These are phyloP conservation scores for Xylaria sp. DNA, from an alignment of 2,329 filamentous ascomycete species.

Conservation along the genomic window DNA sequence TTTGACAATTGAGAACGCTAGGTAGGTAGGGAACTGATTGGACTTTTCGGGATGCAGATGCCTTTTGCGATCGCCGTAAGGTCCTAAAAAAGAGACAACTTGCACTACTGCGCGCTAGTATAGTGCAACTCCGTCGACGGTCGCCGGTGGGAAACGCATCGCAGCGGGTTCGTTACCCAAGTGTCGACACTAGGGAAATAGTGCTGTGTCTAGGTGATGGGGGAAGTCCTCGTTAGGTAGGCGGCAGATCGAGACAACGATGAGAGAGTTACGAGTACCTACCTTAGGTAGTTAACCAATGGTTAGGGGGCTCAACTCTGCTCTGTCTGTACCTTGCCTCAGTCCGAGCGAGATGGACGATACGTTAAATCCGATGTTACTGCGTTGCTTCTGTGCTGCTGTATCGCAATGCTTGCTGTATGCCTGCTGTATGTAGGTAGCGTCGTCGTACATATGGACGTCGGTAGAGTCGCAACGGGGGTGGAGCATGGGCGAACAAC, in stretches of 20 bases:
- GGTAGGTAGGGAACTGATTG: too few species aligned
- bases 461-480: background rate
- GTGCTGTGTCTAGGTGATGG: too few species aligned
- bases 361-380: slow-evolving; percentile 11
- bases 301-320: background rate
- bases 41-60: background rate
- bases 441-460: background rate
- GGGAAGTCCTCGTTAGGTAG: too few species aligned
- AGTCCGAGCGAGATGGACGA: background rate
- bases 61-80: background rate
- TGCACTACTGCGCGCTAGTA: background rate
- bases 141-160: background rate
- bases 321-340: slow-evolving; percentile 8
- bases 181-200: background rate
- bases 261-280: background rate
- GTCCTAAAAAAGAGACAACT: background rate
- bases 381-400: background rate
- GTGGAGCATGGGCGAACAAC: slow-evolving; percentile 18
- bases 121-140: background rate
- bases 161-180: background rate
- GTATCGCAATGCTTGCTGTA: too few species aligned
- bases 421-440: too few species aligned
- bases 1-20: too few species aligned
- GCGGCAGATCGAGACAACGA: background rate
- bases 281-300: too few species aligned